Conservation (phyloP, 2,329 filamentous ascomycete species). For the Cylindrodendrum hubeiense region DNA sequence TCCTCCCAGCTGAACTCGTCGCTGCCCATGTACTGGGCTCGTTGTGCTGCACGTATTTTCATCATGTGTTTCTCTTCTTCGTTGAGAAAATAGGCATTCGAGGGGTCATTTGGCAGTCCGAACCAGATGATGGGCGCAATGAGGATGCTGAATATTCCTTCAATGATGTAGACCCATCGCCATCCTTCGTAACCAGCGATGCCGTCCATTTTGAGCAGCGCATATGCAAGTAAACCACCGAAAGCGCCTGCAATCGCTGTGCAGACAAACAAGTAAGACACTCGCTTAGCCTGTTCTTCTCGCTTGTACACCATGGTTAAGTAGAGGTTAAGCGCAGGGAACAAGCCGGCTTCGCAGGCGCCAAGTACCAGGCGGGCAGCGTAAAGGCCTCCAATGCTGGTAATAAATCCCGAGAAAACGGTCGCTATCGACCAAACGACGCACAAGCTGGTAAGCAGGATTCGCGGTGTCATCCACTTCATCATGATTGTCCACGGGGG, state of each 20-base stretch:
- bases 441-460: slow-evolving; percentile 44
- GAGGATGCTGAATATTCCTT: slow-evolving; percentile 48
- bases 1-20: slow-evolving; percentile 65
- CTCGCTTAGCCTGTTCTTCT: slow-evolving; percentile 65
- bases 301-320: slow-evolving; percentile 52
- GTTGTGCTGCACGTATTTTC: slow-evolving; percentile 14
- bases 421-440: slow-evolving; percentile 45
- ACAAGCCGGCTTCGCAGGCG: slow-evolving; percentile 42
- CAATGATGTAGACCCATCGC: slow-evolving; percentile 64
- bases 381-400: slow-evolving; percentile 43
- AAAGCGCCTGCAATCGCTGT: slow-evolving; percentile 62
- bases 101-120: slow-evolving; percentile 15
- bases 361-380: slow-evolving; percentile 37
- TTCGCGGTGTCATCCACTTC: slow-evolving; percentile 49
- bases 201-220: slow-evolving; percentile 59
- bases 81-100: slow-evolving; percentile 17
- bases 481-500: slow-evolving; percentile 48
- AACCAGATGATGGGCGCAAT: slow-evolving; percentile 17
- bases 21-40: slow-evolving; percentile 57
- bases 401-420: slow-evolving; percentile 46
- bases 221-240: slow-evolving; percentile 60
- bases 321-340: slow-evolving; percentile 44
- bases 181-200: slow-evolving; percentile 58
- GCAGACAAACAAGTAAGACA: slow-evolving; percentile 61
- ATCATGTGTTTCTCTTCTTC: slow-evolving; percentile 13